phyloP scores from a whole-genome alignment of 352 stramenopile genomes.

The Elongisporangium prolatum region DNA sequence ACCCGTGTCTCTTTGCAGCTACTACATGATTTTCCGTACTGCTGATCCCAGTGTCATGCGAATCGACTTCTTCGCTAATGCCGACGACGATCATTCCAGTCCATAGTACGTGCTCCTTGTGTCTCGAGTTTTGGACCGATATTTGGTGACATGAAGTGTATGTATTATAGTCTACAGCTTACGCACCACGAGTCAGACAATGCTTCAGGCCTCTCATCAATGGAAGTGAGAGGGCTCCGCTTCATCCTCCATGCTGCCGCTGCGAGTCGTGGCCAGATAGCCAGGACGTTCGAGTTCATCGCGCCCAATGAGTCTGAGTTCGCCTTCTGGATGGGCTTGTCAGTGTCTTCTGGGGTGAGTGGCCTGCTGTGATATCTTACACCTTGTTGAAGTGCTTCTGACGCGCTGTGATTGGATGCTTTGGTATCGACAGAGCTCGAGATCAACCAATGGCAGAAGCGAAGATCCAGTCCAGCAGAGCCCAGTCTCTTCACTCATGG shows the following conservation, averaged over 20 bases:
- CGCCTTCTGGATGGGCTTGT: not conserved
- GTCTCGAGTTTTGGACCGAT: no score
- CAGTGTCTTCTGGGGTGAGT: not conserved
- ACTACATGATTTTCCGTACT: constrained; percentile 71
- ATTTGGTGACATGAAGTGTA: not conserved
- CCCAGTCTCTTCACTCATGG: not conserved
- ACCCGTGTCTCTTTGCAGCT: constrained; percentile 24
- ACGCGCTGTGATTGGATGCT: not conserved
- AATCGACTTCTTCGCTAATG: constrained; percentile 74
- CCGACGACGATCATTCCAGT: not conserved
- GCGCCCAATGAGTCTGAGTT: not conserved
- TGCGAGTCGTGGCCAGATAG: not conserved
- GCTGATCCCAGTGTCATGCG: constrained; percentile 48
- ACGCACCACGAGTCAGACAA: not conserved
- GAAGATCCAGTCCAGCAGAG: not conserved
- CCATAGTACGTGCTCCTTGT: not conserved
- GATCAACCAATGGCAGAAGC: not conserved
- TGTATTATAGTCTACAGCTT: not conserved
- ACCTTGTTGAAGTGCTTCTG: not conserved
- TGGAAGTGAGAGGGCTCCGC: not conserved
- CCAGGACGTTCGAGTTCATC: not conserved
- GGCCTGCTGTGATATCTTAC: no score
- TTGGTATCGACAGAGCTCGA: not conserved
- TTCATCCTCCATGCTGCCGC: not conserved
- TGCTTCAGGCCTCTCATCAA: not conserved